Evolutionary conservation across 2,329 filamentous ascomycete genomes (phyloP).

Genomic region (Didymella exigua): DNA sequence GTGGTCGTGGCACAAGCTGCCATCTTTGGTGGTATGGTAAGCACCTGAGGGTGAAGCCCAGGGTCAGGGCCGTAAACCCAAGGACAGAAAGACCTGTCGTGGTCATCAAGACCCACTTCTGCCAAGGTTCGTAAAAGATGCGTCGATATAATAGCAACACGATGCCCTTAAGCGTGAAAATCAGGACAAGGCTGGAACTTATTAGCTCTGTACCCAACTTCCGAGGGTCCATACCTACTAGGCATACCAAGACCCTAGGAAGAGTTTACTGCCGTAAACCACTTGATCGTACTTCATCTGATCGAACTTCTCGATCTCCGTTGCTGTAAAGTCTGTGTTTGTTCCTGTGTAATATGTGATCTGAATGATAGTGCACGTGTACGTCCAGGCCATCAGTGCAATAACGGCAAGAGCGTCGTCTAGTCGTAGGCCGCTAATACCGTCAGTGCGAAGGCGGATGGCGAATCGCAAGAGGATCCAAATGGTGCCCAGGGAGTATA

Average conservation of each 20-base stretch:
- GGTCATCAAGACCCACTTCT: conserved; percentile 12
- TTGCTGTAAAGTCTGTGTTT: conserved; percentile 15
- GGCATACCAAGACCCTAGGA: conserved; percentile 18
- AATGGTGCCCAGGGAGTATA: conserved; percentile 4
- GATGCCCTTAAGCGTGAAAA: conserved; percentile 23
- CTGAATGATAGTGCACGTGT: conserved; percentile 11
- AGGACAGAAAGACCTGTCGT: conserved; percentile 13
- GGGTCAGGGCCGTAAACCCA: conserved; percentile 6
- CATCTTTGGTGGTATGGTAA: conserved; percentile 9
- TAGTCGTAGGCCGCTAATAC: not conserved
- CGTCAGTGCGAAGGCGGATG: conserved; percentile 5
- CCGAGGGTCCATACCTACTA: conserved; percentile 9
- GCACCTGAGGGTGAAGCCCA: conserved; percentile 17
- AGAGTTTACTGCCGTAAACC: conserved; percentile 16
- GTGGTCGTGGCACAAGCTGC: conserved; percentile 12
- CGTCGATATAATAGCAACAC: conserved; percentile 20
- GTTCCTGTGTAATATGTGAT: conserved; percentile 19
- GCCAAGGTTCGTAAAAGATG: conserved; percentile 18
- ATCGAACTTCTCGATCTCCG: conserved; percentile 13
- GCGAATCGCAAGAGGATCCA: conserved; percentile 12
- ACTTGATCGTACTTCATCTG: conserved; percentile 9
- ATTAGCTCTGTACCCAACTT: not conserved
- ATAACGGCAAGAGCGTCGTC: conserved; percentile 14
- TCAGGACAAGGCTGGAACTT: conserved; percentile 1
- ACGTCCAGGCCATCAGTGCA: conserved; percentile 11